Evolutionary conservation across 352 stramenopile species (phyloP), one percentile per base, ranked within the genome.

Genomic region (Phytophthora ohioensis): DNA sequence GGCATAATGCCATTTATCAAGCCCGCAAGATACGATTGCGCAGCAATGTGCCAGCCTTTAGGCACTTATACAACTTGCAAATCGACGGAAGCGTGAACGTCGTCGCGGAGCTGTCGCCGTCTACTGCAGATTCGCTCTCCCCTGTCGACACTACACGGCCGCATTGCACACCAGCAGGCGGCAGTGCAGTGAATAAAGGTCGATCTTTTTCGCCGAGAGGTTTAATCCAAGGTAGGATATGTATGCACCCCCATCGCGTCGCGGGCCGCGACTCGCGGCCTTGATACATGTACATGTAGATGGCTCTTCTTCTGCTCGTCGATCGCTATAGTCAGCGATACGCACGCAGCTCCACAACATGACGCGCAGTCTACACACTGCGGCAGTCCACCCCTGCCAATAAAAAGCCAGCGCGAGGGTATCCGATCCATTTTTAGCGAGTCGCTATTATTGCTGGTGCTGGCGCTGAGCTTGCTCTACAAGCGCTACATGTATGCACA

Each of bases 261-360:
- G 13, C 21, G 21, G 21, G 21, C 1, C 21, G 21, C 21, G 21
- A 27, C 21, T 27, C 21, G 21, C 21, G 21, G 21, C 21, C 21
- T 27, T 27, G 21, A 27, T 27, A 21, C 17, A 21, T 21, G 17
- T 21, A 21, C 17, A 21, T 21, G 27, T 54, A 30, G 7, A n/a
- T 53, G 47, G 36, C 48, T 54, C 48, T 57, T 67, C 38, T 67
- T n/a, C 60, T 49, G 60, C 30, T 61, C 42, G 61, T 69, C 42
- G 52, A 57, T 69, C 41, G 51, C 43, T 68, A 27, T 27, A 27
- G 21, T 27, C 21, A 27, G 21, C 21, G 21, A 27, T 27, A 27
- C 21, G 21, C 21, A 27, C 21, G 21, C 21, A 27, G 21, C 21
- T 27, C 21, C 1, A 27, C 21, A 27, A 27, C 21, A 27, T 27